Base-by-base conservation (phyloP, 2,329 filamentous ascomycete genomes). In the Cytospora paraplurivora region DNA sequence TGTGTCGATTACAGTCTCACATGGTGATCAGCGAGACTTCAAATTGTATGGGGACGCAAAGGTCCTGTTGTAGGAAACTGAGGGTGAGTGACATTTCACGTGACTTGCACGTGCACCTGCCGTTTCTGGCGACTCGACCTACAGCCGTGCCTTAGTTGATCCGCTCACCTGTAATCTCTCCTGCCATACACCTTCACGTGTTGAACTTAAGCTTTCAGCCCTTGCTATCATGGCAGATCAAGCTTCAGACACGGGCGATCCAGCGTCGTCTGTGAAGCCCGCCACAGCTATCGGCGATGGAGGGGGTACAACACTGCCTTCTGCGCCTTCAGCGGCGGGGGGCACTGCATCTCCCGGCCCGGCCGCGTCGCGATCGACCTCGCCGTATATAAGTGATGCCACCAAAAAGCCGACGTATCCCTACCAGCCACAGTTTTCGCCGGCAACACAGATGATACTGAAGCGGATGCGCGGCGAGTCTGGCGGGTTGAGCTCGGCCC, bases 351-450 rank as follows among this genome's bases (percentile, higher is more conserved):
- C 41, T 35, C 49, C 55, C 62, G 52, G 19, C 8, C 15, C 53
- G 32, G 38, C 49, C 47, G n/a, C 50, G 32, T 47, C 55, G 27
- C 50, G 37, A 19, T 47, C 35, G 21, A 13, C 37, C 54, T 51
- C 57, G 1, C 41, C 49, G 10, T 33, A 21, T 11, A 38, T 33
- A 50, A 32, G 35, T 41, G 53, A 62, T 56, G 62, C 11, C n/a
- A 49, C 58, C 54, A 66, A 15, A 27, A 47, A 37, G 15, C 90
- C 90, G 69, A 90, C 88, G 71, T 93, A 92, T 72, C 59, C 59
- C n/a, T 67, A 67, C 10, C 59, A 62, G 1, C 65, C 63, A 1
- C 65, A 67, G 21, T 67, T 67, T 33, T 65, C 65, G 33, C 59
- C 63, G 32, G 65, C 65, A 21, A 67, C 65, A 33, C 65, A 67